Percentiles rank a stretch among this genome's conserved stretches.
Conservation (phyloP, 768 basidiomycete species). For the Psilocybe cyanescens region DNA sequence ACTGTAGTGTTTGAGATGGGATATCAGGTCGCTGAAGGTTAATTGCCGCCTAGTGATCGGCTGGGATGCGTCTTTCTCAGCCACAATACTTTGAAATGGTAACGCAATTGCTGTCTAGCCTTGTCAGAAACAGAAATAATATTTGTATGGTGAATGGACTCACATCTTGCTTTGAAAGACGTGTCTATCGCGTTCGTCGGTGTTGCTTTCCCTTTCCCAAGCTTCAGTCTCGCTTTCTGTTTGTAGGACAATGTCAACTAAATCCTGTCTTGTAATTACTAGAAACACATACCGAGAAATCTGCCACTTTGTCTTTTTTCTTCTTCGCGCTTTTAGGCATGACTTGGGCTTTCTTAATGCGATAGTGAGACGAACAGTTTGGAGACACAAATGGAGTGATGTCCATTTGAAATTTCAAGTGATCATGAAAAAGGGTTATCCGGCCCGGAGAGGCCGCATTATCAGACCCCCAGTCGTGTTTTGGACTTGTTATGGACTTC, state of each 20-base stretch:
- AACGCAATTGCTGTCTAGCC: slow-evolving; percentile 78
- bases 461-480: no score
- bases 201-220: slow-evolving; percentile 90
- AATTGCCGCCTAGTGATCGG: slow-evolving; percentile 82
- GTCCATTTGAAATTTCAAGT: neutral
- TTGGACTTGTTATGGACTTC: no score
- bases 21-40: slow-evolving; percentile 74
- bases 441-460: slow-evolving; percentile 5
- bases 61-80: slow-evolving; percentile 53
- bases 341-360: neutral
- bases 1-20: slow-evolving; percentile 85
- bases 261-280: neutral
- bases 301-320: slow-evolving; percentile 84
- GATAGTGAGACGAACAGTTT: neutral
- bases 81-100: slow-evolving; percentile 79
- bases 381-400: neutral
- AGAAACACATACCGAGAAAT: slow-evolving; percentile 67
- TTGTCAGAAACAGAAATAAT: slow-evolving; percentile 15
- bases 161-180: slow-evolving; percentile 93
- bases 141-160: slow-evolving; percentile 30
- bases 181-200: slow-evolving; percentile 91
- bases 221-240: slow-evolving; percentile 95
- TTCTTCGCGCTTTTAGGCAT: slow-evolving; percentile 92
- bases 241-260: slow-evolving; percentile 3
- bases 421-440: neutral